phyloP scores from a whole-genome alignment of 2,329 filamentous ascomycete species.

The Diaporthe vexans region DNA sequence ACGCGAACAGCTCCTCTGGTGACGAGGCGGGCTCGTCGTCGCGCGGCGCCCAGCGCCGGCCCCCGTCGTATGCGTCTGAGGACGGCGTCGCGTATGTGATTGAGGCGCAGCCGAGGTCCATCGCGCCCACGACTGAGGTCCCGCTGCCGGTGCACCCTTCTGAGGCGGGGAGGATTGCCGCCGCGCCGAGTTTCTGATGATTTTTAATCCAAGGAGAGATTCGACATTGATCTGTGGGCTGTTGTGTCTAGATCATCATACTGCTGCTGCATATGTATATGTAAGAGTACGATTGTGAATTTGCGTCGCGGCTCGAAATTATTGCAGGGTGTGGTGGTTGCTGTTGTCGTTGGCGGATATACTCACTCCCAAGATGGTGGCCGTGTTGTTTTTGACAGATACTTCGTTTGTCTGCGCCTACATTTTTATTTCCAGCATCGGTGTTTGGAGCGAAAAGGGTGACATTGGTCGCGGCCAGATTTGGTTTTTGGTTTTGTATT shows the following conservation, averaged over 20 bases:
- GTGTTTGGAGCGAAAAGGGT: slow-evolving; percentile 33
- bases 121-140: slow-evolving; percentile 58
- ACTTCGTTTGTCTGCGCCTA: not conserved
- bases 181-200: slow-evolving; percentile 46
- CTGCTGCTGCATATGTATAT: not conserved
- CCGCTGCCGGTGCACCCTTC: slow-evolving; percentile 64
- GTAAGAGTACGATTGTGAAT: slow-evolving; percentile 17
- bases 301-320: not conserved
- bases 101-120: slow-evolving; percentile 73
- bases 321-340: not conserved
- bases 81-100: slow-evolving; percentile 81
- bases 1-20: slow-evolving; percentile 23
- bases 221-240: not conserved
- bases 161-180: slow-evolving; percentile 54
- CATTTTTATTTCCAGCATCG: slow-evolving; percentile 30
- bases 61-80: slow-evolving; percentile 83
- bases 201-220: not conserved
- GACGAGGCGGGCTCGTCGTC: slow-evolving; percentile 30
- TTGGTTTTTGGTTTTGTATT: not conserved
- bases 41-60: slow-evolving; percentile 60
- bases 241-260: slow-evolving; percentile 4
- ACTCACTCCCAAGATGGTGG: too few relatives aligned
- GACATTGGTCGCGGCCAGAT: not conserved
- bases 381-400: too few relatives aligned
- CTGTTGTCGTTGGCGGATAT: not conserved